Evolutionary conservation across 108 stramenopile genomes (phyloP).

Genomic region (Epipyxis sp.): DNA sequence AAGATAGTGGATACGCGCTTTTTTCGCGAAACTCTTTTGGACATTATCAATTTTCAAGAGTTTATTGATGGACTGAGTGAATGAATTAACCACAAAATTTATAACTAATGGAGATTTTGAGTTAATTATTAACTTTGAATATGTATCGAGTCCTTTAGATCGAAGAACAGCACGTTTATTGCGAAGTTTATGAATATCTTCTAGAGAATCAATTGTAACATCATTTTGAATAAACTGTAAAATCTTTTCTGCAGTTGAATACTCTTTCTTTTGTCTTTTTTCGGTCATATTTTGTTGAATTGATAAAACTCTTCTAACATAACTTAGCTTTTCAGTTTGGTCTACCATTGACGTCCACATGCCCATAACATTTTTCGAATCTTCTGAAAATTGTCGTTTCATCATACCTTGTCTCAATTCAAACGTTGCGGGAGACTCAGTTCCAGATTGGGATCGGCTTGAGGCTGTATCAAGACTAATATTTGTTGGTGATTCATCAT

Average conservation of each 20-base stretch:
- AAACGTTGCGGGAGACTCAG: neutral
- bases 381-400: neutral
- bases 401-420: neutral
- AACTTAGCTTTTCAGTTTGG: slow-evolving; percentile 35
- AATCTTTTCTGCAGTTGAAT: slow-evolving; percentile 45
- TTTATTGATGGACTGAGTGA: slow-evolving; percentile 27
- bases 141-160: slow-evolving; percentile 36
- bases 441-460: neutral
- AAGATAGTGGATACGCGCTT: slow-evolving; percentile 44
- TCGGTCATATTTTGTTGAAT: slow-evolving; percentile 43
- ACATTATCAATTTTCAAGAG: slow-evolving; percentile 42
- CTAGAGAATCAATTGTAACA: slow-evolving; percentile 28
- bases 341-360: slow-evolving; percentile 33
- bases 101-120: slow-evolving; percentile 33
- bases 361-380: neutral
- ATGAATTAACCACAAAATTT: slow-evolving; percentile 16
- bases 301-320: slow-evolving; percentile 41
- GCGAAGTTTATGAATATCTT: slow-evolving; percentile 34
- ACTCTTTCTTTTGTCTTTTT: slow-evolving; percentile 33
- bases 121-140: slow-evolving; percentile 25
- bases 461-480: neutral
- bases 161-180: slow-evolving; percentile 44
- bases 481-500: neutral
- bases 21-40: too few species aligned
- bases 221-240: slow-evolving; percentile 45